Base-by-base conservation (phyloP, 75 land plant genomes). In the Pinus albicaulis region DNA sequence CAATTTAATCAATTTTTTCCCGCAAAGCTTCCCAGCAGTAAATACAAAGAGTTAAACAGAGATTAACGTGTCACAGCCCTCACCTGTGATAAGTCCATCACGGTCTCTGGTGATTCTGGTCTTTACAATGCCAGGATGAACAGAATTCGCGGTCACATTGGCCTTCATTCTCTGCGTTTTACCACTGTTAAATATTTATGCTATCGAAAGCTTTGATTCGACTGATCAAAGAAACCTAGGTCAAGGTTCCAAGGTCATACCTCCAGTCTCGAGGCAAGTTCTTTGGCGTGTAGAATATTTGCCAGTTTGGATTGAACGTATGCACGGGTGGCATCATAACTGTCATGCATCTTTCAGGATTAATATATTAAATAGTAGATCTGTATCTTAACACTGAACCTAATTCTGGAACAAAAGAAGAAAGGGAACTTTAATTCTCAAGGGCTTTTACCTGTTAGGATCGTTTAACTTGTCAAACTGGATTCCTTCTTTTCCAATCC, bases 221-320 rank as follows among this genome's bases (percentile, higher is more conserved):
- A 63, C 83, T 71, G 61, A 26, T 20, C 1, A 31, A 61, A 7
- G 74, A 28, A 59, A 38, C 19, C 14, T 77, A 75, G 71, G 64
- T 23, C 8, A 19, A 31, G 44, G 5, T 41, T 6, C 44, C 7
- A 4, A 41, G 7, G 44, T 6, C 44, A 41, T 58, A 58, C 60
- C 60, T 58, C 5, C n/a, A 58, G 78, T 66, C 85, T 76, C 56
- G 24, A 71, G 12, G 92, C 80, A 55, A 95, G 85, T 66, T 93
- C 92, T 72, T 85, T 86, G 74, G 92, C 82, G 75, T 93, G 94
- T 57, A 95, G 79, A 61, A 95, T 90, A 69, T 86, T 91, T 48
- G 96, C 98, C 25, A 95, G 92, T 78, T 95, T 93, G 25, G 98
- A 91, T 65, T 86, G 86, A 7, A 89, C 92, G 79, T 96, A 96